Evolutionary conservation across 768 basidiomycete genomes (phyloP), one percentile per base, ranked within the genome.

Genomic region (Galerina marginata): DNA sequence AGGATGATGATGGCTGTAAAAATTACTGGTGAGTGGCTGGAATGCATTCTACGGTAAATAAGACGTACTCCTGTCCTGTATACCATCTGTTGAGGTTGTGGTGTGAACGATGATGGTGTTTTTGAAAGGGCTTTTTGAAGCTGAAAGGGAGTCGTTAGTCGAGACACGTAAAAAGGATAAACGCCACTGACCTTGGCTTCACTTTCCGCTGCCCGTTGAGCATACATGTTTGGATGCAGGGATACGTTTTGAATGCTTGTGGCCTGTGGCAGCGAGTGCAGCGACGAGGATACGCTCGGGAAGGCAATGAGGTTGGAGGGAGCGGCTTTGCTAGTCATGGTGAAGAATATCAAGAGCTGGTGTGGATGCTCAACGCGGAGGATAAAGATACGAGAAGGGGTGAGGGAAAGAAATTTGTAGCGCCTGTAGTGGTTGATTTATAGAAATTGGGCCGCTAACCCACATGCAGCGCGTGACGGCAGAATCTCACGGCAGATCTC

Each of bases 221-320:
- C 84, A 69, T 88, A 89, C 87, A 89, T 86, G 67, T 79, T 83
- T 1, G 84, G 85, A 73, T 92, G 90, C 1, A 93, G 77, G 0
- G 85, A 76, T 29, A 93, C 81, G 66, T 80, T 81, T 65, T 84
- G 82, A 53, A 93, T 79, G 74, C 83, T 89, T 67, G 86, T 90
- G 9, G 91, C 91, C 65, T 88, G 84, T 0, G 91, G 89, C 40
- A 92, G 81, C 0, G 85, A 78, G 53, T 88, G 85, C 54, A 93
- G 83, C 2, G 87, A 83, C 40, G 80, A 85, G 26, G 91, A 87
- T 47, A 92, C 77, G 66, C 85, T 87, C n/a, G 91, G 91, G 65
- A 89, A 86, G 12, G 91, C 80, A 75, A 90, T 80, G 67, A 92
- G 84, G 71, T 80, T 82, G 59, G 84, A 74, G 62, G 83, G 81